Conservation (phyloP, 495 filamentous ascomycete genomes). For the Trichoderma asperelloides region DNA sequence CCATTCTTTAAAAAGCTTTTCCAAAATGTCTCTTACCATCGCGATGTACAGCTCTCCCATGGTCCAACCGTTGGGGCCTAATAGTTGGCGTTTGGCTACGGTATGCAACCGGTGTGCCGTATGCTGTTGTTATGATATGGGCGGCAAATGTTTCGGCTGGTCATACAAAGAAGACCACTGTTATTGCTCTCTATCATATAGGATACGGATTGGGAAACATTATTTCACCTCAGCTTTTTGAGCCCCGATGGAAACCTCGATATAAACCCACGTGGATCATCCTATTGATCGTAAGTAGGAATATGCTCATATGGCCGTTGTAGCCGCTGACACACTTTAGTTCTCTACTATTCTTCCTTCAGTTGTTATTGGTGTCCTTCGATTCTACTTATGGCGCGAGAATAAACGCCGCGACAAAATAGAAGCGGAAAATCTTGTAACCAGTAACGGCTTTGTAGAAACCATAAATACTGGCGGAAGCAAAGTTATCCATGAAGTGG, state of each 20-base stretch:
- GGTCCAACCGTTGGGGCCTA: conserved; percentile 31
- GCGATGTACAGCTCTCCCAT: conserved; percentile 19
- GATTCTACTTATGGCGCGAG: conserved; percentile 22
- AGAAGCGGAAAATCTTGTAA: conserved; percentile 15
- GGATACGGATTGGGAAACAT: conserved; percentile 32
- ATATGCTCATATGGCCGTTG: not conserved
- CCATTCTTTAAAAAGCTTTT: not conserved
- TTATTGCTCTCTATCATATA: conserved; percentile 35
- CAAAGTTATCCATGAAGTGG: conserved; percentile 24
- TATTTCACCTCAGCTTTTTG: conserved; percentile 26
- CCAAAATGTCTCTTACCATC: not conserved
- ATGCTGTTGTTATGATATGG: conserved; percentile 32
- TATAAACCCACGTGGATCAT: conserved; percentile 34
- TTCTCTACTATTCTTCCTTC: conserved; percentile 7
- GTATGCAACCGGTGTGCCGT: conserved; percentile 29
- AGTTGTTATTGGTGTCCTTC: conserved; percentile 22
- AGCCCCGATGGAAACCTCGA: conserved; percentile 25
- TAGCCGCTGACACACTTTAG: not conserved
- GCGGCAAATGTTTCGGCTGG: conserved; percentile 27
- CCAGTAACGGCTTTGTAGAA: conserved; percentile 26
- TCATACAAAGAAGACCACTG: conserved; percentile 37
- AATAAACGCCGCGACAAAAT: conserved; percentile 29
- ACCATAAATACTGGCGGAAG: conserved; percentile 23
- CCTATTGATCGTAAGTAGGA: conserved; percentile 28
- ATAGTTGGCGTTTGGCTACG: conserved; percentile 31